Base-by-base conservation (phyloP, 2,329 filamentous ascomycete genomes). In the Bipolaris victoriae region DNA sequence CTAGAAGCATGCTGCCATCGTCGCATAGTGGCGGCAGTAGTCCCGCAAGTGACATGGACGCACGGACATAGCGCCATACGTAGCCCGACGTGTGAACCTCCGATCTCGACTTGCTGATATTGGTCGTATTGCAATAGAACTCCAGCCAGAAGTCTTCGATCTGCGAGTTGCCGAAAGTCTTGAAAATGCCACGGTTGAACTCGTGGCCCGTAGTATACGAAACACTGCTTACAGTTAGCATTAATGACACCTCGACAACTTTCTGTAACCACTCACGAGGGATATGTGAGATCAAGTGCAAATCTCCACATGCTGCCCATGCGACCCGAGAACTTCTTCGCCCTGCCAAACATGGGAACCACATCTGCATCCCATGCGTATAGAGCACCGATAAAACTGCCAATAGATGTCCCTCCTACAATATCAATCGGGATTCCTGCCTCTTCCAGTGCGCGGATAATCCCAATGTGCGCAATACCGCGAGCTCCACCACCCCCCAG, bases 271-370 rank as follows among this genome's bases (percentile, higher is more conserved):
- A 71, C 77, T 70, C 74, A 78, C 76, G 94, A 95, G 0, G 95
- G 95, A 75, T 99, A 99, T 0, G 95, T 99, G 67, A 99, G 78
- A 72, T 99, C 95, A 2, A 99, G 82, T 1, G 93, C 93, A 75
- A 99, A 97, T n/a, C 95, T 88, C 95, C 95, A 99, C 79, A 98
- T 91, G 77, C 94, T 98, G 43, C 91, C 92, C 96, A 99, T 99
- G n/a, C 96, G 90, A 4, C 95, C 93, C 0, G 95, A 87, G 75
- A 99, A 99, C 75, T 97, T 97, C 84, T 99, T 99, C 13, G 92
- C 92, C 44, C 96, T 86, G 0, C 95, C 95, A 69, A 96, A 97
- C 85, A 98, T 97, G 11, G 95, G 95, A 4, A 99, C 94, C 1
- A 97, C 88, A 71, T 99, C 96, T 9, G 94, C 95, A 73, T 99